A percentile compares a stretch with the other conserved stretches of the same genome.
These are phyloP conservation scores for Sporodiniella umbellata DNA, from an alignment of 371 early-diverging fungal genomes.

Conservation along the genomic window DNA sequence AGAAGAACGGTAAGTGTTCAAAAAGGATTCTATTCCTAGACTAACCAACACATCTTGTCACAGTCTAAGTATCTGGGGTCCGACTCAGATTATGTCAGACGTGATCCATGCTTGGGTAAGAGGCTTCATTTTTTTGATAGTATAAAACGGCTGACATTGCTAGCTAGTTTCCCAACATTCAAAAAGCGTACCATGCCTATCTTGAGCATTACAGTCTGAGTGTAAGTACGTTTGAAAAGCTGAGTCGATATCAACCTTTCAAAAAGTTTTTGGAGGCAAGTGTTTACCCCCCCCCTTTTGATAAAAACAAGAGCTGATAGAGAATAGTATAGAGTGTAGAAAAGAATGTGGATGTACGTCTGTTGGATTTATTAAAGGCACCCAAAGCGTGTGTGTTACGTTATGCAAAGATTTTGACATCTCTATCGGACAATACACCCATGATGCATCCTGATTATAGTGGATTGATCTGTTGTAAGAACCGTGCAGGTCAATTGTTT, in stretches of 20 bases:
- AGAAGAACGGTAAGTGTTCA: conserved; percentile 31
- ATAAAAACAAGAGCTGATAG: no score
- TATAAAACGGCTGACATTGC: no score
- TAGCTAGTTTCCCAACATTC: conserved; percentile 27
- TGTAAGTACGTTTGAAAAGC: conserved; percentile 35
- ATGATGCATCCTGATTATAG: conserved; percentile 46
- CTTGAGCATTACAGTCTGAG: conserved; percentile 31
- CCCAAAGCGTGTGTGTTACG: conserved; percentile 30
- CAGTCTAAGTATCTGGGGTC: conserved; percentile 48
- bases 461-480: conserved; percentile 28
- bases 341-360: conserved; percentile 7
- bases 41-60: no score
- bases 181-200: conserved; percentile 24
- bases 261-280: conserved; percentile 44
- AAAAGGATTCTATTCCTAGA: no score
- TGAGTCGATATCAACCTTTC: conserved; percentile 37
- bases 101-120: conserved; percentile 39
- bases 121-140: no score
- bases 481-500: conserved; percentile 17
- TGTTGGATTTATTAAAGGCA: conserved; percentile 30
- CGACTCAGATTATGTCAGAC: conserved; percentile 51
- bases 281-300: no score
- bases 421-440: conserved; percentile 33
- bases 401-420: conserved; percentile 24
- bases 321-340: conserved; percentile 6